phyloP scores from a whole-genome alignment of 495 filamentous ascomycete species.

The Neurospora sp. region DNA sequence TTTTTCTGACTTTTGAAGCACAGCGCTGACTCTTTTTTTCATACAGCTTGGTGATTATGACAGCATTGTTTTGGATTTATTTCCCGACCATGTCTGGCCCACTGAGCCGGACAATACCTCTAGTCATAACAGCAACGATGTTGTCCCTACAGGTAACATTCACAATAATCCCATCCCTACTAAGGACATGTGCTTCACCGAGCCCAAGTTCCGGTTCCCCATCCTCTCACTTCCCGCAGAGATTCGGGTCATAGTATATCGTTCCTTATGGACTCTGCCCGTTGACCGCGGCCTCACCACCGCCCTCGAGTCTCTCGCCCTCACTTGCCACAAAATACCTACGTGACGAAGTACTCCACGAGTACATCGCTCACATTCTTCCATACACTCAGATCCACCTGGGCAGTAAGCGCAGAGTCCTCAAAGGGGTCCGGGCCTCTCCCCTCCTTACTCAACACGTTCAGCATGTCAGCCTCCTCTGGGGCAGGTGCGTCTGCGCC shows the following conservation, averaged over 20 bases:
- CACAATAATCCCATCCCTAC: too few relatives aligned
- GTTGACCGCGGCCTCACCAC: neutral
- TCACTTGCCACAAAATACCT: neutral
- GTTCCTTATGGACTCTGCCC: neutral
- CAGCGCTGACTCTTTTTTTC: too few relatives aligned
- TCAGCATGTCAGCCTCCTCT: too few relatives aligned
- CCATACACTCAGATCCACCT: neutral
- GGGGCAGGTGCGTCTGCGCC: too few relatives aligned
- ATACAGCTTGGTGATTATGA: too few relatives aligned
- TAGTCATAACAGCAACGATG: too few relatives aligned
- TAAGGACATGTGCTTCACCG: too few relatives aligned
- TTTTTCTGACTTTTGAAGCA: too few relatives aligned
- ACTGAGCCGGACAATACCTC: too few relatives aligned
- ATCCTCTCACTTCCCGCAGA: neutral
- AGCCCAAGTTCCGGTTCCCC: neutral
- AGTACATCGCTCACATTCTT: neutral
- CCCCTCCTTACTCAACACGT: neutral
- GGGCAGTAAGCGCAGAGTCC: neutral
- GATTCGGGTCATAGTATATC: neutral
- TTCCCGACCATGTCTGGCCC: too few relatives aligned
- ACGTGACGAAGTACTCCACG: neutral
- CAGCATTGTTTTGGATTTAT: too few relatives aligned
- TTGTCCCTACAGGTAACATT: too few relatives aligned
- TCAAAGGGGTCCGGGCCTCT: neutral
- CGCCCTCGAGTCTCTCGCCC: neutral